phyloP scores from a whole-genome alignment of 2,329 filamentous ascomycete species.

The Drechslerella coelobrocha region DNA sequence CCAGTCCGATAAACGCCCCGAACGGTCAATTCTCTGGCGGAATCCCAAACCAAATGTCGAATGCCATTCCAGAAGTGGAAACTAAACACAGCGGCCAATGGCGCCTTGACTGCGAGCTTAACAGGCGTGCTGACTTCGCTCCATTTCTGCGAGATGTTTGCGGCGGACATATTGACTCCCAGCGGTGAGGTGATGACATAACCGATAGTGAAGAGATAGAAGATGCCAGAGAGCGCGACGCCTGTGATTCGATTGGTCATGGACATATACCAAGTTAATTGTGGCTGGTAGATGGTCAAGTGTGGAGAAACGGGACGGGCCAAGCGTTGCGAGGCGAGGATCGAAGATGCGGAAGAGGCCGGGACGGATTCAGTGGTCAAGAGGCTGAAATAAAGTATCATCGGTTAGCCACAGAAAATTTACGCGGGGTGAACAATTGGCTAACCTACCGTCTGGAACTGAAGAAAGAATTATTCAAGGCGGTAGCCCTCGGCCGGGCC shows the following conservation, averaged over 20 bases:
- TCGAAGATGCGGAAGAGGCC: constrained; percentile 64
- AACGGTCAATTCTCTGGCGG: constrained; percentile 69
- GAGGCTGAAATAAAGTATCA: constrained; percentile 55
- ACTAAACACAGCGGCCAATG: constrained; percentile 70
- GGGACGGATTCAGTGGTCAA: constrained; percentile 68
- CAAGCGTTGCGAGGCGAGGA: constrained; percentile 82
- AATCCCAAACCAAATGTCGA: constrained; percentile 75
- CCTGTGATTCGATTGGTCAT: constrained; percentile 86
- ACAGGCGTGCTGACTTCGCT: constrained; percentile 67
- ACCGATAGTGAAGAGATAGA: constrained; percentile 80
- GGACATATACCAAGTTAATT: constrained; percentile 82
- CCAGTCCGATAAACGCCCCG: constrained; percentile 70
- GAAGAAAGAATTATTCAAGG: constrained; percentile 13
- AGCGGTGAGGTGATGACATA: constrained; percentile 81
- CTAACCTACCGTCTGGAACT: constrained; percentile 46
- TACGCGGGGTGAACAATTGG: constrained; percentile 51
- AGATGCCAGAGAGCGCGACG: constrained; percentile 70
- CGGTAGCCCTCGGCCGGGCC: constrained; percentile 34
- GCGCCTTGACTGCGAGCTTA: constrained; percentile 68
- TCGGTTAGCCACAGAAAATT: constrained; percentile 16
- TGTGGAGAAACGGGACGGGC: constrained; percentile 84
- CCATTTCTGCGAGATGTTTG: constrained; percentile 69
- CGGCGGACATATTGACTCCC: constrained; percentile 73
- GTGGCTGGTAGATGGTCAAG: constrained; percentile 81
- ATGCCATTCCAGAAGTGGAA: constrained; percentile 74